phyloP scores from a whole-genome alignment of 805 yeast species.

The Torulaspora franciscae region DNA sequence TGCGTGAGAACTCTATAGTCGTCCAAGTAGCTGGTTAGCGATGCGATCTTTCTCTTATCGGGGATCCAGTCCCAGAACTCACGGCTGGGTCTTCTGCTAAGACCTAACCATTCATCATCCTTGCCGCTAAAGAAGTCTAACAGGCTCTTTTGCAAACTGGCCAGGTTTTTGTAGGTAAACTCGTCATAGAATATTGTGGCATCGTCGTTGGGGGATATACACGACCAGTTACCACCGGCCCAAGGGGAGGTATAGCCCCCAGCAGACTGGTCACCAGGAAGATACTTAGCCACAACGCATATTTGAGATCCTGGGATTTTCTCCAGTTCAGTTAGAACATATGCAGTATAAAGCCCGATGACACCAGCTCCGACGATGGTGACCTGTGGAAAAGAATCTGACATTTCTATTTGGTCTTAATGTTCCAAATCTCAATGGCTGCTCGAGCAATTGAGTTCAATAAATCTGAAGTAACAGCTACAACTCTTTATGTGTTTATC shows the following conservation, averaged over 20 bases:
- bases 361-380: conserved; percentile 54
- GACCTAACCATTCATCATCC: conserved; percentile 41
- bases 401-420: neutral
- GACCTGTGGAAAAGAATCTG: conserved; percentile 1
- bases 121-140: conserved; percentile 42
- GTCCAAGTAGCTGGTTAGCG: conserved; percentile 46
- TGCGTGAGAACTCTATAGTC: conserved; percentile 41
- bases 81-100: conserved; percentile 50
- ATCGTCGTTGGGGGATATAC: conserved; percentile 55
- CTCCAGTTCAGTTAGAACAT: conserved; percentile 42
- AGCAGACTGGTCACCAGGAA: conserved; percentile 76
- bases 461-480: neutral
- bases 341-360: conserved; percentile 60
- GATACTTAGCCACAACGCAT: conserved; percentile 55
- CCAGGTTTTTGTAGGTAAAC: conserved; percentile 50
- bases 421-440: neutral
- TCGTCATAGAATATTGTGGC: conserved; percentile 50
- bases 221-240: conserved; percentile 65
- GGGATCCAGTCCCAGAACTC: conserved; percentile 57
- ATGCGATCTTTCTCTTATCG: conserved; percentile 42
- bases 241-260: conserved; percentile 69
- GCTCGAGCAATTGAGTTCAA: conserved; percentile 1
- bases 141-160: conserved; percentile 40
- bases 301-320: conserved; percentile 42
- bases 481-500: neutral